phyloP scores from a whole-genome alignment of 2,329 filamentous ascomycete species.

The Diaporthe longicolla region DNA sequence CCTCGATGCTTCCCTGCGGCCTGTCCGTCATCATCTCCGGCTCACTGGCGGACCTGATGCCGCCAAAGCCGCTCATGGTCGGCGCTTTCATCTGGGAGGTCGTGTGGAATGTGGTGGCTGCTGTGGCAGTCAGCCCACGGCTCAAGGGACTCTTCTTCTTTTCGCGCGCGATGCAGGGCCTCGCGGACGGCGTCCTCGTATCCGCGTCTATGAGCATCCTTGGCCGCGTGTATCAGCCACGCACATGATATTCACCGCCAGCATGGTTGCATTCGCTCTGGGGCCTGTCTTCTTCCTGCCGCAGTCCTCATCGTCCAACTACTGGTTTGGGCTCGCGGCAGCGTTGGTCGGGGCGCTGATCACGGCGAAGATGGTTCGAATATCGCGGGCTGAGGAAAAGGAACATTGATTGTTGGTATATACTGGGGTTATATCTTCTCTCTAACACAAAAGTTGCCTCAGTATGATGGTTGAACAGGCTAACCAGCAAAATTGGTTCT shows the following conservation, averaged over 20 bases:
- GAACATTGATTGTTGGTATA: background rate
- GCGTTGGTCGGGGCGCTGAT: background rate
- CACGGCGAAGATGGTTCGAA: background rate
- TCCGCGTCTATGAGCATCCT: conserved; percentile 21
- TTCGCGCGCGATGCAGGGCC: conserved; percentile 1
- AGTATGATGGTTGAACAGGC: background rate
- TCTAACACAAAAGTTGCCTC: background rate
- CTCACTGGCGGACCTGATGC: background rate
- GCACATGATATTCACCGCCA: conserved; percentile 60
- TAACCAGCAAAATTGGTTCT: background rate
- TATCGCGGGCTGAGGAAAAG: conserved; percentile 1
- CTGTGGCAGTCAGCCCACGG: background rate
- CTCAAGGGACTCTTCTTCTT: background rate
- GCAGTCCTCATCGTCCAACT: conserved; percentile 56
- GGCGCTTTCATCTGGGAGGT: background rate
- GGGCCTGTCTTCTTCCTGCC: background rate
- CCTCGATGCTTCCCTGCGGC: background rate
- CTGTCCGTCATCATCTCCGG: conserved; percentile 7
- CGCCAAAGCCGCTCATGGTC: background rate
- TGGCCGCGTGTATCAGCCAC: conserved; percentile 45
- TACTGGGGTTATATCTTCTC: background rate
- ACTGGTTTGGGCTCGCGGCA: conserved; percentile 47
- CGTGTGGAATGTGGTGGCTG: background rate
- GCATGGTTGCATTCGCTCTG: conserved; percentile 51
- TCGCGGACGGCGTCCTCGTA: conserved; percentile 6